Evolutionary conservation across 2,329 filamentous ascomycete species (phyloP).

Genomic region (Fusarium sp.): DNA sequence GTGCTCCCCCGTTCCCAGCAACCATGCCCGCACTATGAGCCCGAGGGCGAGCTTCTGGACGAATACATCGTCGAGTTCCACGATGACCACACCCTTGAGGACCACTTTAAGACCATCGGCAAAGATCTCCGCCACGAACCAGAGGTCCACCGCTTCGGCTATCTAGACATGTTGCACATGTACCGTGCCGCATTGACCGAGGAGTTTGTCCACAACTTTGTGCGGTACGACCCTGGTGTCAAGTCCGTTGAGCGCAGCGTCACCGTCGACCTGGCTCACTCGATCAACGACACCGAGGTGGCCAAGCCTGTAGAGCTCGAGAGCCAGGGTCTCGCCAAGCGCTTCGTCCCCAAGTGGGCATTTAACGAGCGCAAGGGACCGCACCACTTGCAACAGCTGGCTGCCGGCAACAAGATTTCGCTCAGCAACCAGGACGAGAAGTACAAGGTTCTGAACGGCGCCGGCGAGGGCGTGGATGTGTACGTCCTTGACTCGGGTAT

Average conservation of each 20-base stretch:
- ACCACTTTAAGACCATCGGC: slow-evolving; percentile 7
- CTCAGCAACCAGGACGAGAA: slow-evolving; percentile 5
- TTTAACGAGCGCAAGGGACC: slow-evolving; percentile 7
- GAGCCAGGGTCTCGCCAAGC: slow-evolving; percentile 2
- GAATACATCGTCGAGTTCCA: slow-evolving; percentile 12
- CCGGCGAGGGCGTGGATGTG: slow-evolving; percentile 8
- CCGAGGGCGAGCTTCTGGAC: slow-evolving; percentile 8
- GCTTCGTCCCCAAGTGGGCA: slow-evolving; percentile 8
- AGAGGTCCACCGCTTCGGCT: slow-evolving; percentile 5
- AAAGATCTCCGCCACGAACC: slow-evolving; percentile 8
- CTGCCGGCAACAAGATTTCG: slow-evolving; percentile 3
- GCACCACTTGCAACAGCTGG: slow-evolving; percentile 11
- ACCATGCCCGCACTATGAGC: slow-evolving; percentile 9
- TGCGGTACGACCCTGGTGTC: slow-evolving; percentile 8
- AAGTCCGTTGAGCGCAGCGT: slow-evolving; percentile 3
- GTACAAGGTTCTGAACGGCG: slow-evolving; percentile 13
- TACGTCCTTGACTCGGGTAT: slow-evolving; percentile 8
- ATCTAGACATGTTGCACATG: slow-evolving; percentile 11
- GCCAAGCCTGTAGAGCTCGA: slow-evolving; percentile 5
- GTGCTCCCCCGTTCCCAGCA: slow-evolving; percentile 10
- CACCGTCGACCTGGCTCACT: slow-evolving; percentile 4
- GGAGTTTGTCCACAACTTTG: slow-evolving; percentile 11
- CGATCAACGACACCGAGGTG: slow-evolving; percentile 5
- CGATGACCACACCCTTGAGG: slow-evolving; percentile 5
- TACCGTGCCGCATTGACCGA: slow-evolving; percentile 8